phyloP scores from a whole-genome alignment of 768 basidiomycete genomes.

The Hypsizygus marmoreus region DNA sequence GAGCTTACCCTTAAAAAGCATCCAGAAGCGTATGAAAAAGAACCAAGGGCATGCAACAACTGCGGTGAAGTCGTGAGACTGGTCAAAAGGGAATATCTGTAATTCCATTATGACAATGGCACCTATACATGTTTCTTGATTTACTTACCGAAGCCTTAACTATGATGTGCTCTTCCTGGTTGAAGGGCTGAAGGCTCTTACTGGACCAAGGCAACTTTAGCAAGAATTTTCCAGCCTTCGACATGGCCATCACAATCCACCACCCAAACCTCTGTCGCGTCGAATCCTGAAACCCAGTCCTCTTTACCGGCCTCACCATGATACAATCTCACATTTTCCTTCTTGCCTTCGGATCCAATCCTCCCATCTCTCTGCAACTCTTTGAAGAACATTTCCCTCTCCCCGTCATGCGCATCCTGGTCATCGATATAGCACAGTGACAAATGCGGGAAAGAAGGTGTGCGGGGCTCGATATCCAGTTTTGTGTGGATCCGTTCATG shows the following conservation, averaged over 20 bases:
- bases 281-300: conserved; percentile 44
- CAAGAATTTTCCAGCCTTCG: conserved; percentile 55
- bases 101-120: not conserved
- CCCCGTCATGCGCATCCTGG: conserved; percentile 51
- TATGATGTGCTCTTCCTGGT: not conserved
- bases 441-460: conserved; percentile 69
- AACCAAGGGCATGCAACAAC: conserved; percentile 29
- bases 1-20: conserved; percentile 14
- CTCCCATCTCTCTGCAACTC: conserved; percentile 39
- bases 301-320: conserved; percentile 29
- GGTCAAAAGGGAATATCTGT: conserved; percentile 18
- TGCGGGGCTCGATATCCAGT: conserved; percentile 40
- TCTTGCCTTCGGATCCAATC: conserved; percentile 22
- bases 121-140: not conserved
- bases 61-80: conserved; percentile 26
- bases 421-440: conserved; percentile 76
- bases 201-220: conserved; percentile 28
- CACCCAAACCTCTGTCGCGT: conserved; percentile 57
- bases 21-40: conserved; percentile 28
- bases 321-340: conserved; percentile 29
- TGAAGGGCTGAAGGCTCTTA: too few relatives aligned
- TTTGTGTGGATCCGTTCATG: conserved; percentile 47
- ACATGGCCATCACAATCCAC: conserved; percentile 62
- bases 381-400: conserved; percentile 51
- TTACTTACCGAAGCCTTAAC: too few relatives aligned